Conservation (phyloP, 2,329 filamentous ascomycete genomes). For the Colletotrichum euphorbiae region DNA sequence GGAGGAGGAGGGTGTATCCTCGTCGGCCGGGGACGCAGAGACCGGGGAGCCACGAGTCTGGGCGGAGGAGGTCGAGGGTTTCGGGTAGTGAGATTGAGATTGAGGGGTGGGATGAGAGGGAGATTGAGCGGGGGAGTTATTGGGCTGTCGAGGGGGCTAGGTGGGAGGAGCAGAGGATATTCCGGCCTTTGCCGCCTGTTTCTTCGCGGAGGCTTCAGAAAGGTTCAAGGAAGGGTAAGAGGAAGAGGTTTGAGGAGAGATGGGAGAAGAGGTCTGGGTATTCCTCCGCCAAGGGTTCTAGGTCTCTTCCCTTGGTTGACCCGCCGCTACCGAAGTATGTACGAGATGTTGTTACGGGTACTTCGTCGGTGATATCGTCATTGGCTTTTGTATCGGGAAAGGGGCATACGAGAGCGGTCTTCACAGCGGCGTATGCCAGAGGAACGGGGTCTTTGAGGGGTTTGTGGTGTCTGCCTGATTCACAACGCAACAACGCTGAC, state of each 20-base stretch:
- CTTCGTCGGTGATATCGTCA: too few species aligned
- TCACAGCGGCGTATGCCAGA: constrained; percentile 13
- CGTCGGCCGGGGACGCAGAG: background rate
- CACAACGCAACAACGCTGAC: background rate
- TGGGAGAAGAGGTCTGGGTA: background rate
- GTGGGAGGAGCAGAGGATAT: constrained; percentile 30
- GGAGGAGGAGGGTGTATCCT: constrained; percentile 10
- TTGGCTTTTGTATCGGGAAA: background rate
- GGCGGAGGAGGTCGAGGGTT: background rate
- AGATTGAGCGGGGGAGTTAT: constrained; percentile 20
- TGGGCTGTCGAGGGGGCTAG: constrained; percentile 27
- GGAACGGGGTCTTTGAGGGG: constrained; percentile 11
- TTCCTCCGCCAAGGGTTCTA: background rate
- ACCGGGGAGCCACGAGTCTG: background rate
- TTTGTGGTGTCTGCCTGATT: background rate
- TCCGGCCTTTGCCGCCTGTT: too few species aligned
- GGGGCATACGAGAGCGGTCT: constrained; percentile 15
- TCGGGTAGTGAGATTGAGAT: background rate
- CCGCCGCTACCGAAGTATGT: background rate
- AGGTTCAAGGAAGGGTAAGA: background rate
- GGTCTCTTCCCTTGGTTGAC: constrained; percentile 5
- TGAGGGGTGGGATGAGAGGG: constrained; percentile 12
- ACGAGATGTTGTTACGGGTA: background rate
- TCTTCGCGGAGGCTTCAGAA: background rate
- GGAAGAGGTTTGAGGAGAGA: background rate